Base-by-base conservation (phyloP, 306 rosid genomes). In the Fragaria vesca region DNA sequence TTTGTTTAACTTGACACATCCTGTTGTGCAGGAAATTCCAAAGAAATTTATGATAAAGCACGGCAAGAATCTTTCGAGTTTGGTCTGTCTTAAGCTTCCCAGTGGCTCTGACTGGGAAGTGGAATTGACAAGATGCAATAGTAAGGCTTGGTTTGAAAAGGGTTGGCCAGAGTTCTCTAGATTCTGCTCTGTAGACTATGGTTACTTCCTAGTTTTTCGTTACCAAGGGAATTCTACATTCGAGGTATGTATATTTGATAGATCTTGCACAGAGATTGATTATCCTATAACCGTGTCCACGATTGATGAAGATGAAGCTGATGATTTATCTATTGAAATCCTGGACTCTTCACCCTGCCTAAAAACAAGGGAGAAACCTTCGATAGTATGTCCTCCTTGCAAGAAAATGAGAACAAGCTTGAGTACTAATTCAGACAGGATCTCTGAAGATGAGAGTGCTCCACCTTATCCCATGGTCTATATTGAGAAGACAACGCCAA, bases 121-220 rank as follows among this genome's bases (percentile, higher is more conserved):
- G 47, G 80, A 61, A 10, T 26, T 80, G 36, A 24, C 1, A 4
- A 74, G 61, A 12, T 11, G 55, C 10, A 20, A 57, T 21, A 16
- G 62, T 1, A 28, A 17, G 10, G 66, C 69, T 30, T 75, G 77
- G 80, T 34, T 81, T 36, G 20, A 40, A 4, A 2, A 70, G 34
- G 84, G 84, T 0, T 81, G 69, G 84, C 55, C 60, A 26, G 76
- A 28, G 40, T 76, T 81, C 45, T 65, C 62, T 0, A 40, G 65
- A 40, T 71, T 61, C 21, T 76, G 58, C 42, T 21, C 47, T 16
- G 6, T 76, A 6, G 40, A 28, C 20, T 7, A 7, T 6, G 76
- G 40, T 0, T 4, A 71, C 28, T 43, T 71, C 36, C 52, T 81
- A 1, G 36, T 71, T 0, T 81, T 81, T 24, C 36, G 40, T 30